Conservation (phyloP, 2,329 filamentous ascomycete species). For the Fusarium keratoplasticum region DNA sequence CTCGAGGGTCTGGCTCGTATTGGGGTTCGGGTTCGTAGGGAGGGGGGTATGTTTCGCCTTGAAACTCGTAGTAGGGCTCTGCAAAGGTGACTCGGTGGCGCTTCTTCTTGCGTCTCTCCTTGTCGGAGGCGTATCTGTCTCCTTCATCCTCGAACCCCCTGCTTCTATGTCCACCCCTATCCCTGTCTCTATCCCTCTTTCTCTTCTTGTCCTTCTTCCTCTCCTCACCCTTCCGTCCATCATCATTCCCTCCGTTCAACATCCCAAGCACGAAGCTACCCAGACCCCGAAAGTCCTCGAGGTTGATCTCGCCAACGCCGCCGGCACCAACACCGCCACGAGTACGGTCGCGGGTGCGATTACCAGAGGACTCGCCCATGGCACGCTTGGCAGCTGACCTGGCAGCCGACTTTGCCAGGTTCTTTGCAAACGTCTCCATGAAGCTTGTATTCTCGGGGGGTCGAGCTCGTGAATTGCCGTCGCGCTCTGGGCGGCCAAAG, state of each 20-base stretch:
- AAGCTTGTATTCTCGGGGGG: conserved; percentile 34
- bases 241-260: conserved; percentile 26
- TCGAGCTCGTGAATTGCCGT: conserved; percentile 14
- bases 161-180: conserved; percentile 19
- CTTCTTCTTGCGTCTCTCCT: conserved; percentile 33
- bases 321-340: conserved; percentile 15
- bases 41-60: conserved; percentile 27
- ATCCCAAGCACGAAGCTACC: conserved; percentile 42
- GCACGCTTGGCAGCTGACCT: conserved; percentile 41
- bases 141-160: conserved; percentile 18
- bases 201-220: conserved; percentile 30
- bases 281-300: conserved; percentile 38
- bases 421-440: conserved; percentile 40
- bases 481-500: conserved; percentile 30
- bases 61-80: conserved; percentile 34
- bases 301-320: conserved; percentile 29
- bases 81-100: conserved; percentile 40
- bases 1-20: not conserved
- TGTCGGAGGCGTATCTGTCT: conserved; percentile 30
- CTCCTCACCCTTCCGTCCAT: conserved; percentile 20
- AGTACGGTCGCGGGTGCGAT: conserved; percentile 20
- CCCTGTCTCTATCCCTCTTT: conserved; percentile 23
- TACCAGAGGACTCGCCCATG: conserved; percentile 28
- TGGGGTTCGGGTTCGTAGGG: conserved; percentile 13
- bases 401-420: conserved; percentile 40